Evolutionary conservation across 768 basidiomycete genomes (phyloP), one percentile per base, ranked within the genome.

Genomic region (Lyophyllum decastes): DNA sequence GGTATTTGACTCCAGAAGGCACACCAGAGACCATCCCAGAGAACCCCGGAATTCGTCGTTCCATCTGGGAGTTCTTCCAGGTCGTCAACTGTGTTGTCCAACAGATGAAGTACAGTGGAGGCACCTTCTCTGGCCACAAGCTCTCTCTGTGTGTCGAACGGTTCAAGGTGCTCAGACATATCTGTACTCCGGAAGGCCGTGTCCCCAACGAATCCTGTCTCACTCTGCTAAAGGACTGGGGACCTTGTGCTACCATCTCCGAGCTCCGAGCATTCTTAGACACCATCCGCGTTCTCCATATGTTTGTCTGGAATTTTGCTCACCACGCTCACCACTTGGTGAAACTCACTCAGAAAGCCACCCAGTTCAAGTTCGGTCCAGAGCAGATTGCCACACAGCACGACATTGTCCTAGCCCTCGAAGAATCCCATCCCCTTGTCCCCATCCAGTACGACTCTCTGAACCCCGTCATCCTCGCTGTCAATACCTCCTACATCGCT

Each of bases 61-160:
- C 79, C 45, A 64, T 79, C 0, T 81, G 72, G 68, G 74, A 80
- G 52, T 75, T 77, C 26, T 60, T 77, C 11, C 33, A 62, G 2
- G 67, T 69, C 44, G 26, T 79, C 10, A 74, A 82, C 50, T 33
- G 73, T 0, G 54, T 82, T 1, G 25, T 78, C 0, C 75, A 79
- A 17, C 59, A 65, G 0, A 69, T 80, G 22, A 72, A 74, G 22
- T 68, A 76, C 35, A 41, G 60, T 2, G 73, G 78, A 0, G 71
- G 70, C 0, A 80, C 74, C 0, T 72, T 80, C 21, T 77, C 72
- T 0, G 73, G 74, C 0, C 51, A 64, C 6, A 82, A 81, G 52
- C 59, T 71, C 0, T 25, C 65, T 0, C 45, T 82, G 0, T 71
- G 71, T 44, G 49, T 61, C 0, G 66, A 63, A 0, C 64, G 71